Evolutionary conservation across 106 monocot genomes (phyloP), one percentile per base, ranked within the genome.

Genomic region (Apostasia ramifera): DNA sequence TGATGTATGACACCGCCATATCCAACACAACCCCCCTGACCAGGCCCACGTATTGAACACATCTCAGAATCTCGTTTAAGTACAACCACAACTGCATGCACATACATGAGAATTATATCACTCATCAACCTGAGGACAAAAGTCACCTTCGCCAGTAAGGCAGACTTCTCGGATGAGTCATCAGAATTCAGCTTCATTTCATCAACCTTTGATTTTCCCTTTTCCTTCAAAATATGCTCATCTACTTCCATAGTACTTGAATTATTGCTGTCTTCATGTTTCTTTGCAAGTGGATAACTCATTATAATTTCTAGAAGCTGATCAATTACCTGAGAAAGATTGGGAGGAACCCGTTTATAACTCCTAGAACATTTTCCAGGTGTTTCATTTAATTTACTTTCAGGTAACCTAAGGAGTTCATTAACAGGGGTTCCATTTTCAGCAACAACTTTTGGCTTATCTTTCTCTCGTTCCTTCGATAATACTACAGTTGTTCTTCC

Each of bases 101-200:
- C 74, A 80, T 91, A 91, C 86, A 84, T 86, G 40, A 91, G 81
- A 54, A 91, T 81, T 61, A 91, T 91, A 66, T 91, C 86, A 67
- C 79, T 91, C 86, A 87, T 77, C 77, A 91, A 66, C 78, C 87
- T 91, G 15, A 91, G 79, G 55, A 82, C 84, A 79, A 91, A 86
- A 38, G 86, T 73, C 47, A 80, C 62, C 61, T 81, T 86, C 41
- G 84, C 79, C 26, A 82, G 61, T 67, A 46, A 78, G 54, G 85
- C 78, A 62, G 89, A 81, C 51, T 64, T 74, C 55, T 86, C 86
- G 57, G 86, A 83, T 51, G 71, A 50, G 48, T 44, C 51, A 66
- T 77, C 85, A 78, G 37, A 53, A 46, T 77, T 74, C 40, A 65
- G 13, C 45, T 66, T 73, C 47, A 7, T 51, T 11, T 86, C 83